Percentiles rank a stretch among this genome's conserved stretches.
phyloP scores from a whole-genome alignment of 2,329 filamentous ascomycete species.

The Macroventuria anomochaeta region DNA sequence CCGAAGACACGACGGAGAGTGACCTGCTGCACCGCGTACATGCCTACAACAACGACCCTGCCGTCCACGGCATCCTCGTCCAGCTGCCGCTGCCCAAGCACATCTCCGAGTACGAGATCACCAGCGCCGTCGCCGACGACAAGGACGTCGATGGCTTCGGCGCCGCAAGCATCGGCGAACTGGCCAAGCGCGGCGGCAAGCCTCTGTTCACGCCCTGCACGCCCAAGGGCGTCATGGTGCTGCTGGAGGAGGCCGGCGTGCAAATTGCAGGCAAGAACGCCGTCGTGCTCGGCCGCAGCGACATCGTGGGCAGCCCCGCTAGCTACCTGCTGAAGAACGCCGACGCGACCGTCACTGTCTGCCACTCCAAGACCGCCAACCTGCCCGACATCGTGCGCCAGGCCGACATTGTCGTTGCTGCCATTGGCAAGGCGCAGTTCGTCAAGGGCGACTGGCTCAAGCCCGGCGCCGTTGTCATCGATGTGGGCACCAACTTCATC shows the following conservation, averaged over 20 bases:
- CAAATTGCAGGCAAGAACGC: slow-evolving; percentile 88
- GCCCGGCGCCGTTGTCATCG: slow-evolving; percentile 91
- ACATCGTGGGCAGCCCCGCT: slow-evolving; percentile 96
- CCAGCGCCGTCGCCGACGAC: slow-evolving; percentile 86
- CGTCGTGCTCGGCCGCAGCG: slow-evolving; percentile 91
- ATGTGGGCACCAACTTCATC: slow-evolving; percentile 97
- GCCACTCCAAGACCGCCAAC: slow-evolving; percentile 85
- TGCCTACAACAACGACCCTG: slow-evolving; percentile 82
- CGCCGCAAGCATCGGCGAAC: slow-evolving; percentile 90
- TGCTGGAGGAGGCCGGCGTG: slow-evolving; percentile 83
- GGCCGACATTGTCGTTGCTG: slow-evolving; percentile 89
- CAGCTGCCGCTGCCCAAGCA: slow-evolving; percentile 89
- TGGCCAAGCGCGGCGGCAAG: slow-evolving; percentile 90
- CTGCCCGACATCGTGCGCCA: slow-evolving; percentile 76
- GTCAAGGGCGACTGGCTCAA: slow-evolving; percentile 97
- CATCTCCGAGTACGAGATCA: slow-evolving; percentile 88
- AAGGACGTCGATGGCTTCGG: slow-evolving; percentile 99
- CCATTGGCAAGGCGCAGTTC: slow-evolving; percentile 85
- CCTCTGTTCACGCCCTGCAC: slow-evolving; percentile 95
- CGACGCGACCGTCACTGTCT: slow-evolving; percentile 94
- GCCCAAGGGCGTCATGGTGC: slow-evolving; percentile 94
- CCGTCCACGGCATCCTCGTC: slow-evolving; percentile 90
- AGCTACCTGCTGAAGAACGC: slow-evolving; percentile 95
- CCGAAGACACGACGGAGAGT: slow-evolving; percentile 79
- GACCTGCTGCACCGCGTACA: slow-evolving; percentile 86